A percentile compares a stretch with the other conserved stretches of the same genome.
phyloP scores from a whole-genome alignment of 2,329 filamentous ascomycete genomes.

The Colletotrichum sp. region DNA sequence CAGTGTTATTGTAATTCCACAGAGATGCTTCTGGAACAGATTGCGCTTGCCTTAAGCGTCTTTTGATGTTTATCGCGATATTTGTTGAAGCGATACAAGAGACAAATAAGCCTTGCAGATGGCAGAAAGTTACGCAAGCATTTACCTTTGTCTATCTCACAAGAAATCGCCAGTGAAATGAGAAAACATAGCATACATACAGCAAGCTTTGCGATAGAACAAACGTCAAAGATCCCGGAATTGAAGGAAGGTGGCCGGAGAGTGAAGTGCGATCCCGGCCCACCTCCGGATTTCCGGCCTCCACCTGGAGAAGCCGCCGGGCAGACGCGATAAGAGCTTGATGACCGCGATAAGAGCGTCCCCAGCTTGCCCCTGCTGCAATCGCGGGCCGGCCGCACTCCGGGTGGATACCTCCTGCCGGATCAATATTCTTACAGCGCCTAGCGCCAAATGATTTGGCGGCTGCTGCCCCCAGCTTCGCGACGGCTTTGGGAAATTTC shows the following conservation, averaged over 20 bases:
- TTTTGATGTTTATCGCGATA: not conserved
- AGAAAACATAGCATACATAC: not conserved
- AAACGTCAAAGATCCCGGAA: not conserved
- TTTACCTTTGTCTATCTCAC: not conserved
- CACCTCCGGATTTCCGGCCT: conserved; percentile 8
- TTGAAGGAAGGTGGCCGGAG: not conserved
- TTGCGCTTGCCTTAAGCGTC: not conserved
- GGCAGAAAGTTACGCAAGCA: not conserved
- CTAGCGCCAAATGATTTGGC: conserved; percentile 49
- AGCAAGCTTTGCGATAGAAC: not conserved
- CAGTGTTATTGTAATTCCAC: not conserved
- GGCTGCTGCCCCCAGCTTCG: conserved; percentile 43
- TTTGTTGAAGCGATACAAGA: not conserved
- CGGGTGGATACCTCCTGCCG: conserved; percentile 24
- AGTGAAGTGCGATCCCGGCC: conserved; percentile 13
- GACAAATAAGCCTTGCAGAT: not conserved
- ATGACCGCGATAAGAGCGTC: conserved; percentile 4
- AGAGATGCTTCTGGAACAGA: not conserved
- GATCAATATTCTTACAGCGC: conserved; percentile 38
- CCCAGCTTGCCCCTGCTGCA: not conserved
- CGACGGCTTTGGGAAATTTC: conserved; percentile 42
- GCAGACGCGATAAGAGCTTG: not conserved
- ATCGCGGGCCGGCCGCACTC: conserved; percentile 3
- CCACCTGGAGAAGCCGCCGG: not conserved
- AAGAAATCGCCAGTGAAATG: not conserved